phyloP scores from a whole-genome alignment of 1,139 yeast genomes.

The Hanseniaspora sp. region DNA sequence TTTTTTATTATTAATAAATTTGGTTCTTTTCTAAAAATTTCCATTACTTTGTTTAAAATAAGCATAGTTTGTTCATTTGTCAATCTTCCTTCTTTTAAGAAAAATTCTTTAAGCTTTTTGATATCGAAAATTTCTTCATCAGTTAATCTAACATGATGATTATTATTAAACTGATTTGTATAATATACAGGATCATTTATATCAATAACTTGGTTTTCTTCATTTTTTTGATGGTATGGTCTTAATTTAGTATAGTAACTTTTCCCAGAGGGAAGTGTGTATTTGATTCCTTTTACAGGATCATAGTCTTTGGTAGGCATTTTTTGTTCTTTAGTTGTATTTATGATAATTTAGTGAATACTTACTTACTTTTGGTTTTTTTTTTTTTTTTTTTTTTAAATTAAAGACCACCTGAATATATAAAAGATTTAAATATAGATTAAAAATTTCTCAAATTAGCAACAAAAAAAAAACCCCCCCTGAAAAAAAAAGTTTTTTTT shows the following conservation, averaged over 20 bases:
- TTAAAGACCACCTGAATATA: too few species aligned
- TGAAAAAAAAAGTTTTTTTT: too few species aligned
- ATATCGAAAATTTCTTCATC: conserved; percentile 9
- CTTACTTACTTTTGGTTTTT: too few species aligned
- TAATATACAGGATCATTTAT: not conserved
- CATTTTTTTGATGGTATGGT: not conserved
- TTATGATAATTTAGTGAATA: not conserved
- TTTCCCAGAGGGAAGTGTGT: conserved; percentile 7
- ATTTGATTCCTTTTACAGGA: not conserved
- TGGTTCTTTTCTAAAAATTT: conserved; percentile 59
- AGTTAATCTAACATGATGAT: not conserved
- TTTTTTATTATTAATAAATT: conserved; percentile 61
- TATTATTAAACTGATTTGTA: conserved; percentile 1
- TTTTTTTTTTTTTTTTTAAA: too few species aligned
- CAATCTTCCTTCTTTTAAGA: conserved; percentile 70
- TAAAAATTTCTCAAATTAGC: not conserved
- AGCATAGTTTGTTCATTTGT: conserved; percentile 58
- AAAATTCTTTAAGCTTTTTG: conserved; percentile 47
- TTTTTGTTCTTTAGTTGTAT: not conserved
- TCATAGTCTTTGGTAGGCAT: not conserved
- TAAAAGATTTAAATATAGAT: too few species aligned
- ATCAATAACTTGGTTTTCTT: not conserved
- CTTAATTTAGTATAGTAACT: conserved; percentile 9
- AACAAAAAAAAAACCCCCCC: not conserved
- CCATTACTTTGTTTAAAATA: conserved; percentile 60